A percentile compares a stretch with the other conserved stretches of the same genome.
phyloP scores from a whole-genome alignment of 2,329 filamentous ascomycete species.

The Sclerotinia trifoliorum region DNA sequence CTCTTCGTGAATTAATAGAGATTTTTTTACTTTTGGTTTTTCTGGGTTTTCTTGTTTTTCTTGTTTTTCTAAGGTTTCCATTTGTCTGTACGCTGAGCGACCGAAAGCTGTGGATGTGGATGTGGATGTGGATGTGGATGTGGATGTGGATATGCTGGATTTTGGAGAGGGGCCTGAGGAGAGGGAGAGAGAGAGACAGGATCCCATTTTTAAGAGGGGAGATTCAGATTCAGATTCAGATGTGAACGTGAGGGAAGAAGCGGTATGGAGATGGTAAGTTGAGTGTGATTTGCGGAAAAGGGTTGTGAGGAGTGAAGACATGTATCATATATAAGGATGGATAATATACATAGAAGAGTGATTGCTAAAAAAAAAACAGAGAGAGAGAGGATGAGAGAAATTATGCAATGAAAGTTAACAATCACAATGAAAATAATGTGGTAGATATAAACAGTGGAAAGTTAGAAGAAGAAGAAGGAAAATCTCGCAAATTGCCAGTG shows the following conservation, averaged over 20 bases:
- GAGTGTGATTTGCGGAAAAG: slow-evolving; percentile 11
- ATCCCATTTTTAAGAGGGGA: background rate
- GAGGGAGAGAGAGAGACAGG: slow-evolving; percentile 3
- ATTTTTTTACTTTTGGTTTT: background rate
- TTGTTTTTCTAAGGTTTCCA: slow-evolving; percentile 1
- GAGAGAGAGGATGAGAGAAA: background rate
- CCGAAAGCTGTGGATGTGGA: slow-evolving; percentile 18
- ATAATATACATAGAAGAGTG: too few species aligned
- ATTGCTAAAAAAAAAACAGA: background rate
- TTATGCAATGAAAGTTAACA: background rate
- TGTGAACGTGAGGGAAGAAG: background rate
- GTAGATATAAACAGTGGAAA: background rate
- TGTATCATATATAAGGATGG: slow-evolving; percentile 9
- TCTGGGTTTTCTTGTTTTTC: background rate
- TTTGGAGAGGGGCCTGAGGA: slow-evolving; percentile 1
- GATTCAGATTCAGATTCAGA: background rate
- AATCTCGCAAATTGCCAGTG: background rate
- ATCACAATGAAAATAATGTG: background rate
- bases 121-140: background rate
- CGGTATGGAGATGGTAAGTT: background rate
- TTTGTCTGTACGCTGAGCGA: background rate
- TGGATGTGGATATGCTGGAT: slow-evolving; percentile 5
- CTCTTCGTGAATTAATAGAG: background rate
- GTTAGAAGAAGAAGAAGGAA: background rate
- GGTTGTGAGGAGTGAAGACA: slow-evolving; percentile 7